Evolutionary conservation across 495 filamentous ascomycete species (phyloP).

Genomic region (Friedmanniomyces endolithicus): DNA sequence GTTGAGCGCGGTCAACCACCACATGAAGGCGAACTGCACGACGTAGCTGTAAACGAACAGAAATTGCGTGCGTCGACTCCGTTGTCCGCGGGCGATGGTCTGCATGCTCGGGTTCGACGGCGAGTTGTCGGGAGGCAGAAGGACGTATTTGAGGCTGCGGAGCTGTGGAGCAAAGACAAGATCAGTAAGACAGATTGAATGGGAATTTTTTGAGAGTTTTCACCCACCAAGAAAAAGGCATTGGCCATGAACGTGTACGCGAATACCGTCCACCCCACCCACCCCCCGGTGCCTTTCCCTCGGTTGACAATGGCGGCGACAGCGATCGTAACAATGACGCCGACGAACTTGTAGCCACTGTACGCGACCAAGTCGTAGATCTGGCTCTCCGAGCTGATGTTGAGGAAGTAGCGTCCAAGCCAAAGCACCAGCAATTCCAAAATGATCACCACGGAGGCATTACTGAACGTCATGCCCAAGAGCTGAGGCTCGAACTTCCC

Average conservation of each 20-base stretch:
- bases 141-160: constrained; percentile 86
- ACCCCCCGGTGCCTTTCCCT: constrained; percentile 67
- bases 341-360: constrained; percentile 97
- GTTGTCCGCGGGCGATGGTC: constrained; percentile 69
- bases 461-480: constrained; percentile 75
- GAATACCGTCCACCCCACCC: constrained; percentile 82
- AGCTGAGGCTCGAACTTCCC: constrained; percentile 90
- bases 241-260: constrained; percentile 83
- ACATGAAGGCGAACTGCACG: constrained; percentile 90
- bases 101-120: constrained; percentile 56
- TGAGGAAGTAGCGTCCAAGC: constrained; percentile 82
- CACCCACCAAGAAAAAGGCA: constrained; percentile 81
- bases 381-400: constrained; percentile 77
- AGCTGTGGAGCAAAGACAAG: constrained; percentile 41
- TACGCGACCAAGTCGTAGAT: constrained; percentile 89
- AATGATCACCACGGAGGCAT: constrained; percentile 64
- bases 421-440: constrained; percentile 84
- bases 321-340: constrained; percentile 75
- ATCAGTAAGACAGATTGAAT: neutral
- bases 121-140: constrained; percentile 67
- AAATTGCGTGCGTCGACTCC: constrained; percentile 85
- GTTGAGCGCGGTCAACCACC: constrained; percentile 52
- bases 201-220: neutral
- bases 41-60: constrained; percentile 90
- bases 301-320: constrained; percentile 64